Evolutionary conservation across 306 rosid genomes (phyloP), one percentile per base, ranked within the genome.

Genomic region (Pyrus bretschneideri): DNA sequence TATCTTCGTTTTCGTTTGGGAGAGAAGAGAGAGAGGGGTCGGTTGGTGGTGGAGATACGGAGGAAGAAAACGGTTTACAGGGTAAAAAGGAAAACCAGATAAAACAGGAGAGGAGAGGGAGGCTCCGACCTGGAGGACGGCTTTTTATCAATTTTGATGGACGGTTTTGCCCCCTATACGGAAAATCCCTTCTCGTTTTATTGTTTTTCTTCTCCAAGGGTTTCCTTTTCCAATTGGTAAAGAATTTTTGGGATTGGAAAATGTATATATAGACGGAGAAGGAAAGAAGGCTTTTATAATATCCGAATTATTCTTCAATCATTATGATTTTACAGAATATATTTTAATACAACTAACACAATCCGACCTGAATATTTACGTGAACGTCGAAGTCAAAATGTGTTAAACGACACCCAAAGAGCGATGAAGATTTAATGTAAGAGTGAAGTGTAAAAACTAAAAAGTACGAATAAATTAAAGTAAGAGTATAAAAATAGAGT

Each of bases 11-110:
- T 57, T 12, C 38, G 67, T 35, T 5, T 17, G 79, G 46, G 54
- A 79, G 76, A 65, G 21, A 27, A 61, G 38, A 59, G 17, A 22
- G 3, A 22, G 17, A 27, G 33, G 19, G 44, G 12, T 18, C 61
- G 68, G 83, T 68, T 52, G 80, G 72, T 86, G 86, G 81, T 70
- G 81, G 71, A 60, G 77, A 3, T 29, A 29, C 15, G 40, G 45
- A 64, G 9, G 14, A 31, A 31, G 25, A 71, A 82, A 85, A 79
- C 75, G 75, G 69, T 74, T 64, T 75, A 62, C 46, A 33, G 69
- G 55, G 46, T 44, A 29, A 15, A 67, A 75, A 74, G 57, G 67
- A 29, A 74, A 31, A 65, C 23, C 6, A 18, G 9, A 71, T 9
- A n/a, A 14, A 61, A 61, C 35, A 18, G 33, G 19, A 58, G 46